Evolutionary conservation across 768 basidiomycete genomes (phyloP).

Genomic region (Sarcomyxa edulis): DNA sequence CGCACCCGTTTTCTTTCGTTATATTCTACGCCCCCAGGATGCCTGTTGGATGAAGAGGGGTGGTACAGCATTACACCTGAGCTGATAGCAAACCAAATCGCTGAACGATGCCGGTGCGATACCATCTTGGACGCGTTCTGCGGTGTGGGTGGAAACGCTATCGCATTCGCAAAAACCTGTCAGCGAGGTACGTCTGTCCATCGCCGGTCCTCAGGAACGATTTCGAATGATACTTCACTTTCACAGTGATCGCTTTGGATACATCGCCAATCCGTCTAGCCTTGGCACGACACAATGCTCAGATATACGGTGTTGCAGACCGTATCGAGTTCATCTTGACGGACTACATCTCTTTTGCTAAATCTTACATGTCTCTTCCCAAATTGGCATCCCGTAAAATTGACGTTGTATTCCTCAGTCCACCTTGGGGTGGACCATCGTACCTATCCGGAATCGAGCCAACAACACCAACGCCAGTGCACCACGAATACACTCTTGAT

Average conservation of each 20-base stretch:
- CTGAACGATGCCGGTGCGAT: conserved; percentile 83
- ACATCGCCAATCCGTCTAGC: conserved; percentile 79
- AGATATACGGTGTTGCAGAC: conserved; percentile 90
- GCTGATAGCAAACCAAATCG: conserved; percentile 86
- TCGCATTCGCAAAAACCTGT: conserved; percentile 95
- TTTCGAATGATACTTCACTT: too few relatives aligned
- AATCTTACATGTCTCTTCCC: conserved; percentile 34
- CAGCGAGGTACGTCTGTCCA: conserved; percentile 65
- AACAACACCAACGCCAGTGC: conserved; percentile 16
- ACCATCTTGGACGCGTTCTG: conserved; percentile 93
- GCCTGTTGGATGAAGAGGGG: conserved; percentile 90
- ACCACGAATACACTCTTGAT: conserved; percentile 63
- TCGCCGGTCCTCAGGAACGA: not conserved
- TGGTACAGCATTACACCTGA: conserved; percentile 98
- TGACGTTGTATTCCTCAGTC: conserved; percentile 89
- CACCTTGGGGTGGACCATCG: conserved; percentile 91
- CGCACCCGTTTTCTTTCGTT: conserved; percentile 76
- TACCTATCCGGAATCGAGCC: conserved; percentile 41
- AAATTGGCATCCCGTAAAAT: conserved; percentile 43
- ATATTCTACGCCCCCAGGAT: conserved; percentile 65
- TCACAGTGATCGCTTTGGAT: conserved; percentile 88
- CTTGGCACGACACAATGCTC: conserved; percentile 90
- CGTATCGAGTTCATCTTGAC: conserved; percentile 90
- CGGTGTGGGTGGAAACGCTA: conserved; percentile 96
- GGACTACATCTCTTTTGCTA: conserved; percentile 81